These are phyloP conservation scores for Mayamaea pseudoterrestris DNA, from an alignment of 108 stramenopile genomes.

Conservation along the genomic window DNA sequence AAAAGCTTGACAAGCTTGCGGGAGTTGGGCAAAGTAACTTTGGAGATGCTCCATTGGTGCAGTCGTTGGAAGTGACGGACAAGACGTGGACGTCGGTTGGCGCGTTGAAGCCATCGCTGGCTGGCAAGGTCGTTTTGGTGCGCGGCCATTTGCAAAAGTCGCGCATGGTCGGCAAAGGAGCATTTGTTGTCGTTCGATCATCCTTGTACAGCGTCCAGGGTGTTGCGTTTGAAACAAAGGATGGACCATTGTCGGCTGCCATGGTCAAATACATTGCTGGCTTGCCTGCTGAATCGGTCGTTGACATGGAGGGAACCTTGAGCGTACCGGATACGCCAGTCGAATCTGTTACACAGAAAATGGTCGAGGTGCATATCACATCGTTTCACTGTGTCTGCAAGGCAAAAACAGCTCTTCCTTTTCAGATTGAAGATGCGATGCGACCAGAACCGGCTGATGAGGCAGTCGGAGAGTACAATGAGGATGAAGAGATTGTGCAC, in stretches of 20 bases:
- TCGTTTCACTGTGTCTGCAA: conserved; percentile 82
- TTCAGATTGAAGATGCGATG: conserved; percentile 96
- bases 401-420: conserved; percentile 78
- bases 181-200: conserved; percentile 90
- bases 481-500: conserved; percentile 44
- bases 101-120: conserved; percentile 55
- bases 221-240: conserved; percentile 69
- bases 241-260: conserved; percentile 36
- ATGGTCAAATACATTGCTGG: conserved; percentile 95
- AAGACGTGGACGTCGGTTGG: conserved; percentile 67
- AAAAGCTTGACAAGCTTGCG: conserved; percentile 68
- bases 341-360: conserved; percentile 84
- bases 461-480: conserved; percentile 62
- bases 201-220: conserved; percentile 87
- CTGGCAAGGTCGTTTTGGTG: conserved; percentile 71
- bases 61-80: conserved; percentile 46
- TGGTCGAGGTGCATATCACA: conserved; percentile 85
- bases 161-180: conserved; percentile 87
- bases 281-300: conserved; percentile 84
- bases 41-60: conserved; percentile 83
- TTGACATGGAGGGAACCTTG: conserved; percentile 83
- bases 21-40: conserved; percentile 74
- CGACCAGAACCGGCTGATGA: conserved; percentile 79
- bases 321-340: conserved; percentile 74
- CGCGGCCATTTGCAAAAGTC: conserved; percentile 80